Base-by-base conservation (phyloP, 257 asterid species). In the Penstemon newberryi region DNA sequence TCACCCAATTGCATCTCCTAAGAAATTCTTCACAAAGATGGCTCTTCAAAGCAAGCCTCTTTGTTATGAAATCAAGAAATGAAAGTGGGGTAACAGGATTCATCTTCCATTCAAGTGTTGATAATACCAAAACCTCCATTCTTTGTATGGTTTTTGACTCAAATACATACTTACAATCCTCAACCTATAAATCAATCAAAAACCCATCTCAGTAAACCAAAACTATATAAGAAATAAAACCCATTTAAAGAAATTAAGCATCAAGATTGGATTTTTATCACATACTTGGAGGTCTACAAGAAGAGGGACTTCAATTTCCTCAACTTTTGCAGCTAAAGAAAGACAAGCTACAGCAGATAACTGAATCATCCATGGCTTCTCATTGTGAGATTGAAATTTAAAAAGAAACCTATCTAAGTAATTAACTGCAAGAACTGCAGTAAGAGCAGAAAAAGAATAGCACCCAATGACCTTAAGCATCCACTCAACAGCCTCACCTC, bases 51-150 rank as follows among this genome's bases (percentile, higher is more conserved):
- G 69, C 80, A 4, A 85, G 72, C 78, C 73, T 77, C 38, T 65
- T 71, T 7, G 82, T 67, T 50, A 81, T 77, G 36, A 49, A 77
- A 58, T 87, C 91, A 65, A 87, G 85, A 78, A 87, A 85, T 4
- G 85, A 75, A 58, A 78, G 52, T 8, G 92, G 83, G 13, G 88
- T 87, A 0, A 87, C 86, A n/a, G 92, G 92, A 64, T 85, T 83
- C 91, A 87, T 87, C 87, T 67, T 83, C 94, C 94, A 87, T 49
- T 79, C 7, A 4, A 87, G 82, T 2, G 89, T 80, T 3, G 90
- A 83, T 7, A 87, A 81, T 15, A 85, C 67, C 43, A 87, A 65
- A 15, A 87, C 62, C 89, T 87, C 95, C 95, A 85, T 87, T 74
- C 85, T 85, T 62, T 81, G 90, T 63, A 87, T 79, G 42, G 89